Base-by-base conservation (phyloP, 352 stramenopile species). In the Pythium scleroteichum region DNA sequence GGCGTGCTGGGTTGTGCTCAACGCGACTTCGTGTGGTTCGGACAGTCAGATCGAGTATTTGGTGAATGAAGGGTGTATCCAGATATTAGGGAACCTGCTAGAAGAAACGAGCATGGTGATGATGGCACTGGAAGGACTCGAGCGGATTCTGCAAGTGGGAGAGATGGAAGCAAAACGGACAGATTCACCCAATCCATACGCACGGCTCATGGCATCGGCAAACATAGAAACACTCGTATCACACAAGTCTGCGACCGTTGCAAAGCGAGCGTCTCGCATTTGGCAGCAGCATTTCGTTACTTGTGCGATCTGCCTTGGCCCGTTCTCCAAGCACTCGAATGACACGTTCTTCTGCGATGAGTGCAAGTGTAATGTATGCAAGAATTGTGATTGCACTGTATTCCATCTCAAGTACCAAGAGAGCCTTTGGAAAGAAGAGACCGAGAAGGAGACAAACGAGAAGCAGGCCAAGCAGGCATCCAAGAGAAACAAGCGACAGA, bases 321-420 rank as follows among this genome's bases (percentile, higher is more conserved):
- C 92, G 22, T 99, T 97, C 72, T 98, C 94, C 1, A 98, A 97
- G 68, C 88, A 98, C 72, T 94, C 92, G 46, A 88, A 93, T 48
- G 87, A 97, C 69, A 97, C 92, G 44, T 97, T 96, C 58, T 99
- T 98, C 72, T 99, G 97, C 68, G 82, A 87, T 33, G 97, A 99
- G 78, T 99, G 96, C 78, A 98, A 99, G 76, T 99, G 96, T 66
- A 96, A 98, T 57, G 97, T 99, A 10, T 99, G 97, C 71, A 93
- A 84, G 73, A 93, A 92, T 53, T 99, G 97, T 66, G 94, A 99
- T 69, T 99, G 97, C 73, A 95, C 88, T 27, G 83, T 98, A 1
- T 99, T 98, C 69, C 97, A 99, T 68, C 79, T 99, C 24, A 96
- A 97, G 53, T 99, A 99, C 64, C 97, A 99, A 59, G 80, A 91